Percentiles rank a stretch among this genome's conserved stretches.
Evolutionary conservation across 305 asterid genomes (phyloP).

Genomic region (Fraxinus velutina): DNA sequence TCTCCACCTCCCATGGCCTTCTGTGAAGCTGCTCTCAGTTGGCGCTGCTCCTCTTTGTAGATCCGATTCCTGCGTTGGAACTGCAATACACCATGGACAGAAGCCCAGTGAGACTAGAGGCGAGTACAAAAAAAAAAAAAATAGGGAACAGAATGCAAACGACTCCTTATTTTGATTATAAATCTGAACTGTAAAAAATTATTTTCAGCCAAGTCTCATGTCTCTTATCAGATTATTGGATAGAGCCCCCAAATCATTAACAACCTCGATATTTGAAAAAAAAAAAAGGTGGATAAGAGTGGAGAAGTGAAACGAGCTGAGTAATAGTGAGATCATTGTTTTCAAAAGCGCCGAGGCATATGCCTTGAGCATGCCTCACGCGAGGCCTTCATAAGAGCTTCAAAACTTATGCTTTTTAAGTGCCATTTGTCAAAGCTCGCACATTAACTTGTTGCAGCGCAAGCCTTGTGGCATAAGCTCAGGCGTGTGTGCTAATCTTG

Average conservation of each 20-base stretch:
- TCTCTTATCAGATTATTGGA: not conserved
- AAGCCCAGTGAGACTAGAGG: not conserved
- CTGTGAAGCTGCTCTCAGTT: constrained; percentile 72
- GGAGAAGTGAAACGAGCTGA: not conserved
- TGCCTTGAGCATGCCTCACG: not conserved
- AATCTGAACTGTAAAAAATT: not conserved
- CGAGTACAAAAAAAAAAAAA: not conserved
- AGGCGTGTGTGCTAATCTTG: not conserved
- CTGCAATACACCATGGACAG: constrained; percentile 36
- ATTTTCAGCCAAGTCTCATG: not conserved
- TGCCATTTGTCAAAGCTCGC: not conserved
- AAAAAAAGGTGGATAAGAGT: not conserved
- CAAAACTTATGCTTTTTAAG: not conserved
- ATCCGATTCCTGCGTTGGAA: constrained; percentile 86
- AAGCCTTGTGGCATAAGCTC: not conserved
- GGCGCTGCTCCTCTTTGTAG: constrained; percentile 98
- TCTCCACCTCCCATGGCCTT: constrained; percentile 60
- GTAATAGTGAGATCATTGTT: not conserved
- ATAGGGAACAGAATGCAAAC: not conserved
- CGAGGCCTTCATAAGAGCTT: not conserved
- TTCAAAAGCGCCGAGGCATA: not conserved
- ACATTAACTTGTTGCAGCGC: not conserved
- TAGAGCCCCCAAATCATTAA: not conserved
- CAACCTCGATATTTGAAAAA: not conserved
- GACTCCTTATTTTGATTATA: not conserved